Evolutionary conservation across 1,139 yeast species (phyloP), one percentile per base, ranked within the genome.

Genomic region (Pichia cactophila): DNA sequence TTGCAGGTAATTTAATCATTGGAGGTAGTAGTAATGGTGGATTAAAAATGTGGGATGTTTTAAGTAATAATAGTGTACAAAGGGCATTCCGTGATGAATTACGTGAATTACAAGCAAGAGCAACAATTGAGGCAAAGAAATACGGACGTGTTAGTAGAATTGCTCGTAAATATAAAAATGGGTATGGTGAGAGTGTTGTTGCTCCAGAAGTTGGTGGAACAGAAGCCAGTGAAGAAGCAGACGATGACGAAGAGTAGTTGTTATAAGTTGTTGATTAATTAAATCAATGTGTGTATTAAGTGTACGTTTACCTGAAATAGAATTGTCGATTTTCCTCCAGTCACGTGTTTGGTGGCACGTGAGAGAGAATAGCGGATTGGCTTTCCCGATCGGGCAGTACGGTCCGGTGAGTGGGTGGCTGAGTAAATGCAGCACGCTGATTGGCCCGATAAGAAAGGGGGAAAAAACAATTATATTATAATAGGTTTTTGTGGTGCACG

Each of bases 1-100:
- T 87, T 44, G 83, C 90, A 5, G 96, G 96, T 56, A 80, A 84
- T 60, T 67, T 92, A 55, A 83, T 83, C 29, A 78, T 88, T 54
- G 98, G 96, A 58, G 99, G 99, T 63, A 88, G 86, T 43, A 44
- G 33, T 23, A 77, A 77, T 50, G 81, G 84, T 14, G 64, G 65
- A 3, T 74, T 92, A 65, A 90, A 89, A 68, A 78, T 92, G 70
- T 94, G 97, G 96, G 97, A 92, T 67, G 77, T 85, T 8, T 83
- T 90, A 66, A 78, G 88, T 50, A 92, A 92, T 69, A 73, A 78
- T 54, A 75, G 95, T 12, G 90, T 90, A 20, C 79, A 96, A 61
- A 73, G 73, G 47, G 71, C 84, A 5, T 84, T 90, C 68, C 78
- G 76, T 47, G 72, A 70, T 12, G 83, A 82, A 54, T 71, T 85